Evolutionary conservation across 2,329 filamentous ascomycete genomes (phyloP).

Genomic region (Thielaviopsis ethacetica): DNA sequence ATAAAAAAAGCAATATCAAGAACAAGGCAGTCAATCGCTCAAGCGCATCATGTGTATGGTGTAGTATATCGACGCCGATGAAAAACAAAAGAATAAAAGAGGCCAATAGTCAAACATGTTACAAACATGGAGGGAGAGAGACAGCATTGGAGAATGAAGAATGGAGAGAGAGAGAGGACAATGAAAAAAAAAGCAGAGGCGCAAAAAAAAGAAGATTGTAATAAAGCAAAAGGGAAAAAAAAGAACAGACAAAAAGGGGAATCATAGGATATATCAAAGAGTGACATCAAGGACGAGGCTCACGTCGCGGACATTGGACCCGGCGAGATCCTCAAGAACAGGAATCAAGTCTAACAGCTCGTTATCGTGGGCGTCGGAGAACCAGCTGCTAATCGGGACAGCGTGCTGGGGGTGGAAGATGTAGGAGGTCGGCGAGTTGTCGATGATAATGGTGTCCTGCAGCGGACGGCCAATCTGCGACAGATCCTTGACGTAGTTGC

Average conservation of each 20-base stretch:
- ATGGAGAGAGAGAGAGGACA: slow-evolving; percentile 15
- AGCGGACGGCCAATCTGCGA: slow-evolving; percentile 93
- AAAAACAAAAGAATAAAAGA: neutral
- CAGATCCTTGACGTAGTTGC: slow-evolving; percentile 98
- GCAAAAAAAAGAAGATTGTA: neutral
- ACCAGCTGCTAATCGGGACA: slow-evolving; percentile 99
- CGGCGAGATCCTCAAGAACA: slow-evolving; percentile 90
- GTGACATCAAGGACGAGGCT: slow-evolving; percentile 92
- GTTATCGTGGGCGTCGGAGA: slow-evolving; percentile 98
- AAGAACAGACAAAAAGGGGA: slow-evolving; percentile 17
- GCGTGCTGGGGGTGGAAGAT: slow-evolving; percentile 99
- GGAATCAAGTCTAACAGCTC: slow-evolving; percentile 94
- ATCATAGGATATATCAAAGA: slow-evolving; percentile 31
- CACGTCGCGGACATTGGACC: slow-evolving; percentile 78
- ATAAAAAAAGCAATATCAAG: too few relatives aligned
- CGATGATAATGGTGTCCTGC: slow-evolving; percentile 96
- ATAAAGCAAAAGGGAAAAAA: slow-evolving; percentile 17
- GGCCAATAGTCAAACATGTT: slow-evolving; percentile 6
- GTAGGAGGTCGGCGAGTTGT: slow-evolving; percentile 97
- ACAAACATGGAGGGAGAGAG: slow-evolving; percentile 10
- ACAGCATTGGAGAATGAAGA: slow-evolving; percentile 4
- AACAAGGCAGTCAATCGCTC: too few relatives aligned
- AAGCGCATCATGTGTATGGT: too few relatives aligned
- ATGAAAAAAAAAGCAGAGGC: slow-evolving; percentile 16
- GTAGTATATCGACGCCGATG: too few relatives aligned